phyloP scores from a whole-genome alignment of 768 basidiomycete genomes.

The Tylopilus sp. region DNA sequence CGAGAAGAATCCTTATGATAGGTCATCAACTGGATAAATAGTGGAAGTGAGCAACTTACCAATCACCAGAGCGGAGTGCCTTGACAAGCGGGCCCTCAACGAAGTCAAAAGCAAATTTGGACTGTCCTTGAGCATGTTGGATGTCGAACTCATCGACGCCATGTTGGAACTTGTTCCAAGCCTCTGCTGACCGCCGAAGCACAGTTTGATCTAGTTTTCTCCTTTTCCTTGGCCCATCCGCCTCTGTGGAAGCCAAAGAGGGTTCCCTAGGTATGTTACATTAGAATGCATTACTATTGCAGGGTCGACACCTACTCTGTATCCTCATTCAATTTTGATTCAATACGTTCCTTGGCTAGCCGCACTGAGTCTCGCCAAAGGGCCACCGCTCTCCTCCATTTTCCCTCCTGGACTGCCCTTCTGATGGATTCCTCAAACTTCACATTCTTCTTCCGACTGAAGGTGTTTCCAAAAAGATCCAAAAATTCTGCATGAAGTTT shows the following conservation, averaged over 20 bases:
- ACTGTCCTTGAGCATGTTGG: conserved; percentile 83
- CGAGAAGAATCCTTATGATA: conserved; percentile 76
- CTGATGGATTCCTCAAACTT: conserved; percentile 79
- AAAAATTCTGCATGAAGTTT: conserved; percentile 70
- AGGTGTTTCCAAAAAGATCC: conserved; percentile 79
- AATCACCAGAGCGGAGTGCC: conserved; percentile 84
- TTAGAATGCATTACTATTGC: neutral
- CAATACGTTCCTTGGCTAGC: conserved; percentile 65
- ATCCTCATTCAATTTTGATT: conserved; percentile 31
- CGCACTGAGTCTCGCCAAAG: conserved; percentile 79
- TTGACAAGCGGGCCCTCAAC: conserved; percentile 95
- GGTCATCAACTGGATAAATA: neutral
- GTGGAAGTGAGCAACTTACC: conserved; percentile 49
- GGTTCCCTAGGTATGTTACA: conserved; percentile 10
- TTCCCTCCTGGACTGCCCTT: conserved; percentile 76
- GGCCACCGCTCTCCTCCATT: conserved; percentile 80
- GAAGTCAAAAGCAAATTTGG: conserved; percentile 91
- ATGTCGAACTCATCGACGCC: conserved; percentile 80
- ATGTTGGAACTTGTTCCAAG: conserved; percentile 66
- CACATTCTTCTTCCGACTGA: conserved; percentile 86
- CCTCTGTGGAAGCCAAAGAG: conserved; percentile 32
- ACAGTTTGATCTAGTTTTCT: conserved; percentile 54
- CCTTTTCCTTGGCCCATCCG: conserved; percentile 60
- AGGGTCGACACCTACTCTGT: conserved; percentile 17
- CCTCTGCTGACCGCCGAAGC: conserved; percentile 42